phyloP scores from a whole-genome alignment of 1,284 basidiomycete genomes.

The Sporisorium exsertum region DNA sequence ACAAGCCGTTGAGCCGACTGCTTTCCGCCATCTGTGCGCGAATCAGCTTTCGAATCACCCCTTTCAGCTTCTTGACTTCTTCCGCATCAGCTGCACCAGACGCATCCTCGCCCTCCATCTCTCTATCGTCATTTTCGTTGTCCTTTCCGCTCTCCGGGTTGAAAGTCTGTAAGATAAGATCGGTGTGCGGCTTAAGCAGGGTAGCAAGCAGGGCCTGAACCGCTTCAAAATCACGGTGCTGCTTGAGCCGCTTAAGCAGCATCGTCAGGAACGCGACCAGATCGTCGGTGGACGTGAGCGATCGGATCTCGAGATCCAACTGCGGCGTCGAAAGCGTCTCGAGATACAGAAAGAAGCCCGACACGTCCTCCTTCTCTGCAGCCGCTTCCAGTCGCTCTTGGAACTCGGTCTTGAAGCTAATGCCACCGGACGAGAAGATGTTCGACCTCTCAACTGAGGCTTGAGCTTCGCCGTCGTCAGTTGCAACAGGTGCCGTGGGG shows the following conservation, averaged over 20 bases:
- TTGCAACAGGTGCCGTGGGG: constrained; percentile 14
- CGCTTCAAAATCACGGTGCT: constrained; percentile 92
- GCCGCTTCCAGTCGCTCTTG: constrained; percentile 51
- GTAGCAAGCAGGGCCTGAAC: constrained; percentile 89
- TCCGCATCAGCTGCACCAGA: constrained; percentile 16
- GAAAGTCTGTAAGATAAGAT: constrained; percentile 68
- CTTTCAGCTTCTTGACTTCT: constrained; percentile 40
- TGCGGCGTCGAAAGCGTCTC: constrained; percentile 90
- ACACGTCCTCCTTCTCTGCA: constrained; percentile 41
- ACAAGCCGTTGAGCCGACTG: constrained; percentile 52
- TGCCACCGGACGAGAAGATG: constrained; percentile 41
- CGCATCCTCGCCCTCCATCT: constrained; percentile 18
- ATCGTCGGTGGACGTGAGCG: constrained; percentile 76
- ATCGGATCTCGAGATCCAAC: constrained; percentile 89
- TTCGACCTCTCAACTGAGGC: constrained; percentile 21
- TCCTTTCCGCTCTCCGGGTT: constrained; percentile 78
- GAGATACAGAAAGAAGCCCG: constrained; percentile 81
- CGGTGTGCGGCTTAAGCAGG: constrained; percentile 85
- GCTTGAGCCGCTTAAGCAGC: constrained; percentile 78
- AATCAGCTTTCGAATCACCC: constrained; percentile 50
- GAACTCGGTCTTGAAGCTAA: constrained; percentile 56
- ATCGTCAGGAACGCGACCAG: constrained; percentile 81
- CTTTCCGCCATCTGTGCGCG: constrained; percentile 52
- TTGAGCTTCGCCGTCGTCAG: neutral
- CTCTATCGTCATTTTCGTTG: constrained; percentile 75